These are phyloP conservation scores for Dactylellina parvicollis DNA, from an alignment of 2,329 filamentous ascomycete species.

Conservation along the genomic window DNA sequence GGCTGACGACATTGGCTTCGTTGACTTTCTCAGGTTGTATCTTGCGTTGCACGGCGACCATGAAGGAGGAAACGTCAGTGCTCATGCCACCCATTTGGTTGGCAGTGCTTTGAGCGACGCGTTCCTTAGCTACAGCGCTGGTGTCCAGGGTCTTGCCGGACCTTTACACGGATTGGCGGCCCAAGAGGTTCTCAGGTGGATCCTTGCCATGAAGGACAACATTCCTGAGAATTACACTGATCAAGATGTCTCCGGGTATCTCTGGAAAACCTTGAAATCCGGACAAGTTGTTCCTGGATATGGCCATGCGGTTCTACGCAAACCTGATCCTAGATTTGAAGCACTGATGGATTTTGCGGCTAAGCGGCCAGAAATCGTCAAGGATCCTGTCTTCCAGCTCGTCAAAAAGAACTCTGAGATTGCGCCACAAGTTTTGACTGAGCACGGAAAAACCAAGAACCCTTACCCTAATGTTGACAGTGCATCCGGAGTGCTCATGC, in stretches of 20 bases:
- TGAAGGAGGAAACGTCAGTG: conserved; percentile 97
- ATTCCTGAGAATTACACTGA: conserved; percentile 82
- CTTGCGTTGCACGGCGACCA: conserved; percentile 97
- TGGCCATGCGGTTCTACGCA: conserved; percentile 93
- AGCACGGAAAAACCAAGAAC: conserved; percentile 99
- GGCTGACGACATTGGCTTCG: conserved; percentile 89
- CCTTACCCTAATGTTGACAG: conserved; percentile 97
- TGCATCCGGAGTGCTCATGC: conserved; percentile 91
- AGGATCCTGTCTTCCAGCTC: conserved; percentile 90
- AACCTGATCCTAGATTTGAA: conserved; percentile 95
- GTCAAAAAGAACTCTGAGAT: conserved; percentile 93
- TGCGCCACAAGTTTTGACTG: conserved; percentile 85
- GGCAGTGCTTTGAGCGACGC: conserved; percentile 93
- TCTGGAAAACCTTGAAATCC: conserved; percentile 92
- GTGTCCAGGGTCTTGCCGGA: conserved; percentile 93
- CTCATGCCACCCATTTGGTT: conserved; percentile 92
- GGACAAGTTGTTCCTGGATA: conserved; percentile 95
- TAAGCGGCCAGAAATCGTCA: conserved; percentile 82
- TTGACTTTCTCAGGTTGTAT: conserved; percentile 92
- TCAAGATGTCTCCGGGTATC: conserved; percentile 84
- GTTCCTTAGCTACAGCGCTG: conserved; percentile 94
- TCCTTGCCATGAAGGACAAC: conserved; percentile 90
- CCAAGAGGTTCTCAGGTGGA: conserved; percentile 97
- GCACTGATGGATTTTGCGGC: conserved; percentile 95
- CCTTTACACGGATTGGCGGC: conserved; percentile 92